Evolutionary conservation across 2,329 filamentous ascomycete genomes (phyloP).

Genomic region (Microdochium paspali): DNA sequence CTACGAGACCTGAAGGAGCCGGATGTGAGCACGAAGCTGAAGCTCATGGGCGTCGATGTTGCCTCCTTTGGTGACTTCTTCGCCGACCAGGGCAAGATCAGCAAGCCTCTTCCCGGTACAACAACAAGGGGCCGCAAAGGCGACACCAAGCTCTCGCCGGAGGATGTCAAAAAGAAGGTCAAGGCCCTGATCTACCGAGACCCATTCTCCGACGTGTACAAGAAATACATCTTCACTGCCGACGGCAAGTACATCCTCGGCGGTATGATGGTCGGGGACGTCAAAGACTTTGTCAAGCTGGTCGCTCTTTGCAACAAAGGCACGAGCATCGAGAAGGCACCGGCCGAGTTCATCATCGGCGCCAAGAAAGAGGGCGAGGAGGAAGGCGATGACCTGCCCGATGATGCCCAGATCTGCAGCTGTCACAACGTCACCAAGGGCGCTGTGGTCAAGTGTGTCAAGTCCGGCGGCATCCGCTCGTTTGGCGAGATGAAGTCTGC

Average conservation of each 20-base stretch:
- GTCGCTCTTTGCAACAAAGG: conserved; percentile 81
- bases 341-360: conserved; percentile 76
- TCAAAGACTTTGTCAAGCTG: conserved; percentile 80
- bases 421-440: conserved; percentile 90
- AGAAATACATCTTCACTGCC: conserved; percentile 84
- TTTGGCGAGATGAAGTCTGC: conserved; percentile 78
- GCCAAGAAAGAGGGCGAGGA: conserved; percentile 66
- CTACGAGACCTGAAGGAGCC: conserved; percentile 67
- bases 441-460: conserved; percentile 35
- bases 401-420: conserved; percentile 84
- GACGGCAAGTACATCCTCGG: conserved; percentile 86
- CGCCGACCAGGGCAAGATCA: conserved; percentile 61
- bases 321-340: conserved; percentile 68
- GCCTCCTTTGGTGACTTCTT: conserved; percentile 94
- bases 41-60: conserved; percentile 82
- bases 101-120: conserved; percentile 10
- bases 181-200: conserved; percentile 85
- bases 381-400: conserved; percentile 65
- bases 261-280: conserved; percentile 98
- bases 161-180: conserved; percentile 39
- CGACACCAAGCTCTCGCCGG: conserved; percentile 18
- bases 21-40: conserved; percentile 85
- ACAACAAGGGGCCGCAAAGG: conserved; percentile 6
- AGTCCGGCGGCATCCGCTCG: conserved; percentile 31
- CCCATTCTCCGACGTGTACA: conserved; percentile 81